Evolutionary conservation across 495 filamentous ascomycete genomes (phyloP).

Genomic region (Penicillium riverlandense): DNA sequence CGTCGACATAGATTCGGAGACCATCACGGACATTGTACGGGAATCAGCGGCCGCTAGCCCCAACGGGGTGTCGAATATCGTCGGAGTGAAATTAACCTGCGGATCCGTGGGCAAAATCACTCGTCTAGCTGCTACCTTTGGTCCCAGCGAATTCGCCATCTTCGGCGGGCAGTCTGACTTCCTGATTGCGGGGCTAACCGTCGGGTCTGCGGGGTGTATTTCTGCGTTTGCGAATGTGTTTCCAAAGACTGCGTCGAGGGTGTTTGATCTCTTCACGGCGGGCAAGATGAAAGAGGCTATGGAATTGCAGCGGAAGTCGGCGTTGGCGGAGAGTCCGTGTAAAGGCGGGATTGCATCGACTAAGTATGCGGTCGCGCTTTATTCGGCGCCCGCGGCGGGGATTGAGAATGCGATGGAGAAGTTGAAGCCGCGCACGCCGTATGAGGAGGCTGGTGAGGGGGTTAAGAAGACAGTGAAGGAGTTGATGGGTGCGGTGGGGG

Average conservation of each 20-base stretch:
- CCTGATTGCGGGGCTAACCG: conserved; percentile 40
- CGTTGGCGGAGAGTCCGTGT: conserved; percentile 47
- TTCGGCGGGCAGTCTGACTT: conserved; percentile 69
- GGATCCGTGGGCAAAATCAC: conserved; percentile 63
- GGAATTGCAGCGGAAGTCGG: conserved; percentile 45
- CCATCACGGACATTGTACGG: conserved; percentile 43
- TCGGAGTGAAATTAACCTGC: conserved; percentile 65
- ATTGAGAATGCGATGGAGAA: conserved; percentile 48
- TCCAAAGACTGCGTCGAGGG: conserved; percentile 44
- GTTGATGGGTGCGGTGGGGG: conserved; percentile 41
- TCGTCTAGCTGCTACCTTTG: conserved; percentile 48
- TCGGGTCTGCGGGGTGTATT: conserved; percentile 57
- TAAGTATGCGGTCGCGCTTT: conserved; percentile 56
- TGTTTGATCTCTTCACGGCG: conserved; percentile 46
- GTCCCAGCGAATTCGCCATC: conserved; percentile 48
- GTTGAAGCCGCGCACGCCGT: conserved; percentile 52
- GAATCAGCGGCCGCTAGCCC: conserved; percentile 35
- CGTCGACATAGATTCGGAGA: conserved; percentile 58
- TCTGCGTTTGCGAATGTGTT: conserved; percentile 63
- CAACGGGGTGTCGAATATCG: conserved; percentile 44
- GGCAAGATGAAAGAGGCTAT: conserved; percentile 48
- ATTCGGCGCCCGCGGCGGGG: conserved; percentile 47
- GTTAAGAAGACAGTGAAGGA: conserved; percentile 40
- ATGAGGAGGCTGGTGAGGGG: conserved; percentile 40
- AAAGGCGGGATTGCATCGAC: conserved; percentile 57